Base-by-base conservation (phyloP, 1,139 yeast species). In the Hyphopichia wangnamkhiaoensis region DNA sequence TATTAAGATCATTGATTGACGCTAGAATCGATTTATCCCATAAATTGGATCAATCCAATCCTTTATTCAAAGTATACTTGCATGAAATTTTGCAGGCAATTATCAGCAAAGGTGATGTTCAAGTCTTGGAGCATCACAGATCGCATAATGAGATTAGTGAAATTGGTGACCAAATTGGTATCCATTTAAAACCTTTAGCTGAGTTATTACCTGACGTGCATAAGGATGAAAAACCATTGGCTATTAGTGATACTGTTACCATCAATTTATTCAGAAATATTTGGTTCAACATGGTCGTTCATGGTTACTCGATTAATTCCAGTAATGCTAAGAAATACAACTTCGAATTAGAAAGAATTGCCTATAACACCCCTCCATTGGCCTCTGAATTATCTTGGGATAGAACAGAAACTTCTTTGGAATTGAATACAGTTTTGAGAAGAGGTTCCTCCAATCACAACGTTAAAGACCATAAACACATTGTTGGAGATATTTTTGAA, bases 201-300 rank as follows among this genome's bases (percentile, higher is more conserved):
- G 74, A 68, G 21, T 64, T 90, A 30, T 70, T 90, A 40, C 96
- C 97, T 2, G 65, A 71, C 32, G 70, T 74, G 12, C 71, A 72
- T 26, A 61, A 63, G 16, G 65, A 64, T 35, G 76, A 56, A 40
- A 49, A 46, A 42, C 71, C 71, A 3, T 59, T 71, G 41, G 46
- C 54, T 23, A 59, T 80, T 19, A 57, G 58, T 10, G 77, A 79
- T 40, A 65, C 75, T 31, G 70, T 65, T 13, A 72, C 79, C 2
- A 65, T 78, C 38, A 68, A 76, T 33, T 65, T 84, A 42, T 89
- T 91, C 67, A 79, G 95, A 54, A 87, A 93, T 59, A 81, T 89
- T 36, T 94, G 99, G 99, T 90, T 87, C 59, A 93, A 91, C 55
- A 74, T 93, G 77, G 94, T 85, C 4, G 88, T 91, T 32, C 96